A percentile compares a stretch with the other conserved stretches of the same genome.
These are phyloP conservation scores for Entonaema liquescens DNA, from an alignment of 495 filamentous ascomycete genomes.

Conservation along the genomic window DNA sequence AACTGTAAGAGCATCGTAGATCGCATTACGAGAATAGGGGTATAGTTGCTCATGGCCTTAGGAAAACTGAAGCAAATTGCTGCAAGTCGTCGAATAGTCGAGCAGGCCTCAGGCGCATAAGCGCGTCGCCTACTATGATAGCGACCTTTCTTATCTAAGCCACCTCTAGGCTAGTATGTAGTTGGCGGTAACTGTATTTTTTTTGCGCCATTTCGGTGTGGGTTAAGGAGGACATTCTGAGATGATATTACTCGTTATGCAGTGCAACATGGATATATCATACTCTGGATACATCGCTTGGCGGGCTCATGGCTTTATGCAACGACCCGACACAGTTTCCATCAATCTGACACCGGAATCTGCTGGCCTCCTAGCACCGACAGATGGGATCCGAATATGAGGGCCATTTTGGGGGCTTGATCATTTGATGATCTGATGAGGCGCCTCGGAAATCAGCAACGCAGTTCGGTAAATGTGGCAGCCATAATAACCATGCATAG, in stretches of 20 bases:
- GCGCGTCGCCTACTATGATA: background rate
- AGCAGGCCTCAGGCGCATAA: background rate
- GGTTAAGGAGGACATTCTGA: conserved; percentile 14
- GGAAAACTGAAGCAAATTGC: background rate
- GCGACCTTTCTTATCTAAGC: background rate
- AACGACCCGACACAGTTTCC: conserved; percentile 4
- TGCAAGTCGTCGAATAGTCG: background rate
- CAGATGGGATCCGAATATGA: conserved; percentile 16
- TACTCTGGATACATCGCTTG: conserved; percentile 14
- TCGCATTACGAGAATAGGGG: background rate
- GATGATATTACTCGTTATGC: conserved; percentile 22
- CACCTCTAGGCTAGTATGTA: background rate
- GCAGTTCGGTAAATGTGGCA: conserved; percentile 16
- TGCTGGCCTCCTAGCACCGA: conserved; percentile 16
- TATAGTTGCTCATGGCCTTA: background rate
- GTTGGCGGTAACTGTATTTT: background rate
- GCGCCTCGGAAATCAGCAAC: conserved; percentile 1
- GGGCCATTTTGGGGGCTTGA: background rate
- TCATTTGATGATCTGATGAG: conserved; percentile 26
- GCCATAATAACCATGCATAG: conserved; percentile 26
- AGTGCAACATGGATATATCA: conserved; percentile 33
- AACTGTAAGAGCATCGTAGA: background rate
- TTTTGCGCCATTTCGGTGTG: conserved; percentile 34
- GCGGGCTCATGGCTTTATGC: conserved; percentile 23
- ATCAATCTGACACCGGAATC: conserved; percentile 36